Percentiles rank a stretch among this genome's conserved stretches.
phyloP scores from a whole-genome alignment of 345 rosid genomes.

The Punica granatum region DNA sequence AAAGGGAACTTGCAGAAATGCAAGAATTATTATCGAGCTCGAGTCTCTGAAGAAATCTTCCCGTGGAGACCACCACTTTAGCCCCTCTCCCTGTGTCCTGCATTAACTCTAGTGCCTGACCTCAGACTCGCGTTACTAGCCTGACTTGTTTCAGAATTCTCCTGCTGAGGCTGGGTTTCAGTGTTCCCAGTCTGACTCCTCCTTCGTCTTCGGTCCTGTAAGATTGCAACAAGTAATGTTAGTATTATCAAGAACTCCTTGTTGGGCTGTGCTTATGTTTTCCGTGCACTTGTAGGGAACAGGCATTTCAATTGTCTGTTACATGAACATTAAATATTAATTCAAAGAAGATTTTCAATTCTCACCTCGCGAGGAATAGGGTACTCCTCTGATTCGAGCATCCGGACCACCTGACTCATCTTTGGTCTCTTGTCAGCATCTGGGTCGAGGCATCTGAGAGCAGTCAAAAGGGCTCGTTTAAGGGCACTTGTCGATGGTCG shows the following conservation, averaged over 20 bases:
- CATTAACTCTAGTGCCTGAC: conserved; percentile 6
- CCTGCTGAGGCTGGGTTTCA: conserved; percentile 33
- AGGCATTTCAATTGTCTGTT: neutral
- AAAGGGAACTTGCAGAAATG: neutral
- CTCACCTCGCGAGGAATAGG: conserved; percentile 80
- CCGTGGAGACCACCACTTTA: conserved; percentile 4
- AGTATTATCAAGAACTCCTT: neutral
- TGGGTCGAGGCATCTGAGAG: conserved; percentile 94
- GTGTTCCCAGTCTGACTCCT: conserved; percentile 35
- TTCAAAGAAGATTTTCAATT: conserved; percentile 7
- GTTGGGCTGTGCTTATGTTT: neutral
- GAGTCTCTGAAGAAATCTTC: neutral
- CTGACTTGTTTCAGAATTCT: conserved; percentile 36
- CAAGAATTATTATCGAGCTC: neutral
- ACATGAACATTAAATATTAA: neutral
- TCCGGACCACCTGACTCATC: conserved; percentile 93
- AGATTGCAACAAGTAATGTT: conserved; percentile 5
- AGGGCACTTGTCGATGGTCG: conserved; percentile 82
- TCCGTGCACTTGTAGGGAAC: no score
- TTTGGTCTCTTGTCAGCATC: conserved; percentile 89
- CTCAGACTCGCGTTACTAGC: conserved; percentile 33
- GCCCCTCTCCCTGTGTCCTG: conserved; percentile 16
- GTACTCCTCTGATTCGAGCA: conserved; percentile 93
- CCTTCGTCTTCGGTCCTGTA: conserved; percentile 70
- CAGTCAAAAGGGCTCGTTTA: conserved; percentile 84